These are phyloP conservation scores for Cnidoscolus chayamansa DNA, from an alignment of 441 rosid genomes.

Conservation along the genomic window DNA sequence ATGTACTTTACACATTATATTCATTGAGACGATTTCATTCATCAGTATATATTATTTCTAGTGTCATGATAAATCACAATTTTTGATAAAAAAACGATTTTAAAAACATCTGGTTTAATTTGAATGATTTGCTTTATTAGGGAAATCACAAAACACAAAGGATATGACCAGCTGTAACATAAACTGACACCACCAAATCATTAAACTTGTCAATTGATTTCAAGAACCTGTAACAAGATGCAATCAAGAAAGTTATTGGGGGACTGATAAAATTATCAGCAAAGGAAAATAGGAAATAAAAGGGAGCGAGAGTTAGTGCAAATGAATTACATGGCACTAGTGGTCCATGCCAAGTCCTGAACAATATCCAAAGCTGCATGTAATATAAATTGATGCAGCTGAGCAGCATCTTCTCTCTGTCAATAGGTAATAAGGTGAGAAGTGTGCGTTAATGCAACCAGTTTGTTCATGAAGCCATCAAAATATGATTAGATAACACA, in stretches of 20 bases:
- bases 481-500: background rate
- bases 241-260: background rate
- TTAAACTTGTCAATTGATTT: conserved; percentile 89
- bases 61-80: background rate
- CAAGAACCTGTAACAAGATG: conserved; percentile 62
- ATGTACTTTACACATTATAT: background rate
- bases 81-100: background rate
- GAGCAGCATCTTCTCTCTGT: conserved; percentile 98
- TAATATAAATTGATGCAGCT: conserved; percentile 82
- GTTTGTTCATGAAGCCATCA: background rate
- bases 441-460: conserved; percentile 3
- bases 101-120: background rate
- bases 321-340: conserved; percentile 73
- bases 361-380: conserved; percentile 96
- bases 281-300: background rate
- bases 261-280: background rate
- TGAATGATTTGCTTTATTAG: background rate
- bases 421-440: conserved; percentile 18
- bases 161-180: conserved; percentile 98
- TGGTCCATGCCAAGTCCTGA: conserved; percentile 96
- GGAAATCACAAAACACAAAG: conserved; percentile 31
- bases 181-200: conserved; percentile 89
- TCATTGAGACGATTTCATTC: background rate
- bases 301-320: background rate
- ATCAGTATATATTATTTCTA: background rate